Evolutionary conservation across 2,329 filamentous ascomycete species (phyloP), one percentile per base, ranked within the genome.

Genomic region (Xylaria sp.): DNA sequence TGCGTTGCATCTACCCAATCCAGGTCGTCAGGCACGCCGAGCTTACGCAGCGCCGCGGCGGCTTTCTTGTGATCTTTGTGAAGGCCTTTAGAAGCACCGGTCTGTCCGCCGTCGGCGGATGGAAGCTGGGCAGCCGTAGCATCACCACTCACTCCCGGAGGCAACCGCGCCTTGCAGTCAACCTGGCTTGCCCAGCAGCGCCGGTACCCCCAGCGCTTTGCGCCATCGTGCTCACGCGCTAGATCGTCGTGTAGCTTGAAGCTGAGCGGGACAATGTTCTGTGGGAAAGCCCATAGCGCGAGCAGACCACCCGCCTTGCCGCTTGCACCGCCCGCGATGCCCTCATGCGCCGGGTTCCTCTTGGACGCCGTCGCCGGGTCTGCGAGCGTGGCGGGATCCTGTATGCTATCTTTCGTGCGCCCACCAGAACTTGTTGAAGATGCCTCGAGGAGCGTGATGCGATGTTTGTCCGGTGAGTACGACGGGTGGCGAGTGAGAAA

Each of bases 281-380:
- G 84, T 0, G 92, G 92, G 75, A 93, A 94, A 3, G 92, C 92
- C 91, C 92, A 94, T 12, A 91, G 80, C 3, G 90, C 92, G 4
- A 94, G 84, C 9, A 94, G 81, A 4, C 92, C 92, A 9, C 92
- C 92, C 0, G 92, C 92, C 81, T 94, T 94, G 34, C 92, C 92
- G 50, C 90, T 93, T 28, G 92, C 91, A 25, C 91, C 92, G 34
- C 91, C 90, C 3, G 92, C 92, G 74, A 94, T 91, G 65, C 79
- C 79, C 12, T 78, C 77, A 70, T 81, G 79, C 10, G 79, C 75
- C n/a, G 76, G 75, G 72, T 79, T 79, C 51, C 59, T 68, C 65
- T 71, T 75, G 10, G 72, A 73, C 2, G 70, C 72, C 13, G 74
- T 71, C 0, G 69, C 63, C 20, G 74, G 74, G 61, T 78, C 76